phyloP scores from a whole-genome alignment of 257 asterid species.

The Penstemon eatonii region DNA sequence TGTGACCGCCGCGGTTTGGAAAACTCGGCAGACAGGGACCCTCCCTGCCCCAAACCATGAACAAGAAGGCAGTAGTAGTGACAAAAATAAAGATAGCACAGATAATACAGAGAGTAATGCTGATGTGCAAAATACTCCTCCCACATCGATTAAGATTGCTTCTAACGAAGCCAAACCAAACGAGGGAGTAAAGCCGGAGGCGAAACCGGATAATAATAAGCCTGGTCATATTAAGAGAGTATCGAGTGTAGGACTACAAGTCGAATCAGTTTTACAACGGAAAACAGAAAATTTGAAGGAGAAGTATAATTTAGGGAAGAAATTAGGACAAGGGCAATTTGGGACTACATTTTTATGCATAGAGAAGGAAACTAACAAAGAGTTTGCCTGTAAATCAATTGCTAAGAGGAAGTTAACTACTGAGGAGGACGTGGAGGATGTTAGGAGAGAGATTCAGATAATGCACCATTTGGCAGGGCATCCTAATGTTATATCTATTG shows the following conservation, averaged over 20 bases:
- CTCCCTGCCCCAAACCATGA: constrained; percentile 46
- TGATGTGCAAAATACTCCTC: constrained; percentile 40
- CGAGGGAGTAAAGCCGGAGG: constrained; percentile 16
- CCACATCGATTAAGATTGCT: constrained; percentile 42
- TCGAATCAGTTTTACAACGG: constrained; percentile 68
- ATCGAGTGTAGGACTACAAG: constrained; percentile 70
- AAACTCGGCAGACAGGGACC: constrained; percentile 46
- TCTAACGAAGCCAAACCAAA: constrained; percentile 22
- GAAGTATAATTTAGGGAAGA: constrained; percentile 57
- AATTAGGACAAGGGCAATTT: constrained; percentile 85
- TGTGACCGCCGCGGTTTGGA: constrained; percentile 66
- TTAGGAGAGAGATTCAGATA: constrained; percentile 83
- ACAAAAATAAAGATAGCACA: constrained; percentile 29
- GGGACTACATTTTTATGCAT: constrained; percentile 73
- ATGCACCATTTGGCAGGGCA: constrained; percentile 91
- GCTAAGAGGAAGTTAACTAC: constrained; percentile 72
- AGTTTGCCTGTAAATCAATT: constrained; percentile 80
- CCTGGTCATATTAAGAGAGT: constrained; percentile 55
- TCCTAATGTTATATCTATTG: constrained; percentile 69
- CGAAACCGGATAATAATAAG: constrained; percentile 23
- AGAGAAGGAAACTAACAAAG: constrained; percentile 57
- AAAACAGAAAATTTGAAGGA: constrained; percentile 76
- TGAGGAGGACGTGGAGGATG: constrained; percentile 87
- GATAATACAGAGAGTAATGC: constrained; percentile 35
- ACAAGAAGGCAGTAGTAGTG: constrained; percentile 28